Percentiles rank a stretch among this genome's conserved stretches.
Conservation (phyloP, 78 protist species). For the Dictyostelium firmibasis region DNA sequence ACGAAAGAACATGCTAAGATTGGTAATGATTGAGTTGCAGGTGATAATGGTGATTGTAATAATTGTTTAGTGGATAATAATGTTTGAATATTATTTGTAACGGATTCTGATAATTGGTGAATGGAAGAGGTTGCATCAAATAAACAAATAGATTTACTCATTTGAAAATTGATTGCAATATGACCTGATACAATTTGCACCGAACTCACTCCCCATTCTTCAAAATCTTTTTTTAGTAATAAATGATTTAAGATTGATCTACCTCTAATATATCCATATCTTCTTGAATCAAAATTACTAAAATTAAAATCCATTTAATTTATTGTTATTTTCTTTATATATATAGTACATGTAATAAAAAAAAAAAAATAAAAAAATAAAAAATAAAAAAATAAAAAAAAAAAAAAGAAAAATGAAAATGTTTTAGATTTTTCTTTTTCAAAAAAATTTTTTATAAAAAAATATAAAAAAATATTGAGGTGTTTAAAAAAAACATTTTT, state of each 20-base stretch:
- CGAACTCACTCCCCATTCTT: conserved; percentile 40
- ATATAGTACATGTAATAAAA: too few species aligned
- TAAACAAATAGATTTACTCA: conserved; percentile 15
- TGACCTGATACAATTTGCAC: conserved; percentile 43
- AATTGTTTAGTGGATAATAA: not conserved
- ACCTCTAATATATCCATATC: conserved; percentile 75
- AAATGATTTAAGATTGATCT: conserved; percentile 31
- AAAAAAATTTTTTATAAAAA: too few species aligned
- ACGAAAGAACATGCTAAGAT: conserved; percentile 51
- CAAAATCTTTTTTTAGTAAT: not conserved
- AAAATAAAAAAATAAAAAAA: too few species aligned
- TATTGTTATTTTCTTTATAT: too few species aligned
- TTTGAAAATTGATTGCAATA: conserved; percentile 35
- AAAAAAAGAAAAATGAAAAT: too few species aligned
- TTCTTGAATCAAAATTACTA: conserved; percentile 49
- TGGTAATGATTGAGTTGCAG: conserved; percentile 3
- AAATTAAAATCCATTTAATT: not conserved
- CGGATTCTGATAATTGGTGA: conserved; percentile 15
- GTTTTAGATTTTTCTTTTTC: not conserved
- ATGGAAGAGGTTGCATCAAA: conserved; percentile 30
- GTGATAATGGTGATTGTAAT: conserved; percentile 24
- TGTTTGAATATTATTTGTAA: not conserved
- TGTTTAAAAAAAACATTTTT: too few species aligned
- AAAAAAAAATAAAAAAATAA: too few species aligned
- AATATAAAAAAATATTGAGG: too few species aligned